Base-by-base conservation (phyloP, 495 filamentous ascomycete species). In the Podospora fimiseda region DNA sequence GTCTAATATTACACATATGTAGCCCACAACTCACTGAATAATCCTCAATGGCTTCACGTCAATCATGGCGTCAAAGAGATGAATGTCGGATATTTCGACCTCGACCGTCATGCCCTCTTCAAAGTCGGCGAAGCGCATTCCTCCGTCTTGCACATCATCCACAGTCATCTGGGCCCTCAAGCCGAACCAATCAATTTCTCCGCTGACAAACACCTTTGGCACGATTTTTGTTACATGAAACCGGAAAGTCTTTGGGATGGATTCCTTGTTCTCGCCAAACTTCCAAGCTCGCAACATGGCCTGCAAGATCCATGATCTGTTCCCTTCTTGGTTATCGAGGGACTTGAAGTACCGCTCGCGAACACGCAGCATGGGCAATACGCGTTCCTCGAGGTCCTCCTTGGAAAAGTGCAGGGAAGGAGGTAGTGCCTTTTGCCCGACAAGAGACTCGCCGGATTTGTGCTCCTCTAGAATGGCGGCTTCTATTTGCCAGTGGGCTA, bases 401-500 rank as follows among this genome's bases (percentile, higher is more conserved):
- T 74, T 70, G 18, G 74, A 73, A 68, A 90, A 94, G 3, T 88
- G 86, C 13, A 93, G 75, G 58, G 73, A 75, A 14, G 37, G 36
- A 40, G 27, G 45, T 37, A 27, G 60, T 53, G 13, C 27, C 30
- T 50, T 51, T 39, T 52, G 57, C 20, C 72, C 77, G 36, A 80
- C 62, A 33, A 88, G 75, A 19, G 68, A 74, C 3, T 69, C 59
- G 11, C 81, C 80, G 6, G 73, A 72, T 27, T 72, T 67, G 16
- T 75, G 69, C 70, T 93, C 90, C 62, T 87, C 80, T 7, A 83
- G 76, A 37, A 97, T 64, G 0, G 85, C 86, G 0, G 89, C 83
- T 66, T 94, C 85, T 56, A 98, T 90, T 60, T 97, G 92, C 78
- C 89, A 96, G 66, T 96, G 90, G 0, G 80, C 74, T n/a, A 96